Percentiles rank a stretch among this genome's conserved stretches.
These are phyloP conservation scores for Coprinopsis strossmayeri DNA, from an alignment of 768 basidiomycete species.

Conservation along the genomic window DNA sequence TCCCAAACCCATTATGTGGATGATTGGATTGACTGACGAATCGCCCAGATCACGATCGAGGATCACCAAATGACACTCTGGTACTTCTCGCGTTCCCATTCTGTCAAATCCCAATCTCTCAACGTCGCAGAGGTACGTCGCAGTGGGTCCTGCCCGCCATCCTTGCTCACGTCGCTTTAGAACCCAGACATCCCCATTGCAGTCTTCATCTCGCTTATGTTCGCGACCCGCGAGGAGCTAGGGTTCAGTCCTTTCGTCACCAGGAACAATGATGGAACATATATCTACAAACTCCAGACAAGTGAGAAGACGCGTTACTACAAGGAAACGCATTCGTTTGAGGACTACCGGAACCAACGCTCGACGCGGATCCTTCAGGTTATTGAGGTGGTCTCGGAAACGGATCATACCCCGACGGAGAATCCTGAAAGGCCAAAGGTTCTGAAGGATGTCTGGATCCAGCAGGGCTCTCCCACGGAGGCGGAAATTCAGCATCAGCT, in stretches of 20 bases:
- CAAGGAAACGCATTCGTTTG: too few relatives aligned
- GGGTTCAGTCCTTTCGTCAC: too few relatives aligned
- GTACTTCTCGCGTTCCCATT: conserved; percentile 7
- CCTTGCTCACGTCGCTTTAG: too few relatives aligned
- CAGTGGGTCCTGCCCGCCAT: background rate
- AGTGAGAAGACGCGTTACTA: too few relatives aligned
- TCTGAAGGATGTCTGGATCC: conserved; percentile 18
- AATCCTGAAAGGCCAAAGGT: background rate
- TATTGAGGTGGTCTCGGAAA: background rate
- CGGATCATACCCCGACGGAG: background rate
- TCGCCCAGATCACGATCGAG: conserved; percentile 2
- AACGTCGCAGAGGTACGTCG: too few relatives aligned
- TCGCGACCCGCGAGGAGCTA: too few relatives aligned
- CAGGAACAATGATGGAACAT: too few relatives aligned
- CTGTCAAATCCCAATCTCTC: background rate
- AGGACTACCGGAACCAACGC: too few relatives aligned
- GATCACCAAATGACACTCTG: background rate
- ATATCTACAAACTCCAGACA: too few relatives aligned
- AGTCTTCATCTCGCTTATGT: too few relatives aligned
- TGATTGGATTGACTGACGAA: background rate
- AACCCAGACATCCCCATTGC: too few relatives aligned
- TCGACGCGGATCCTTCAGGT: conserved; percentile 7
- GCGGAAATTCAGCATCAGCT: conserved; percentile 8
- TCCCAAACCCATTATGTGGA: background rate
- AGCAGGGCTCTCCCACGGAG: conserved; percentile 8